Base-by-base conservation (phyloP, 164 flowering plant species). In the Chloranthus sessilifolius region DNA sequence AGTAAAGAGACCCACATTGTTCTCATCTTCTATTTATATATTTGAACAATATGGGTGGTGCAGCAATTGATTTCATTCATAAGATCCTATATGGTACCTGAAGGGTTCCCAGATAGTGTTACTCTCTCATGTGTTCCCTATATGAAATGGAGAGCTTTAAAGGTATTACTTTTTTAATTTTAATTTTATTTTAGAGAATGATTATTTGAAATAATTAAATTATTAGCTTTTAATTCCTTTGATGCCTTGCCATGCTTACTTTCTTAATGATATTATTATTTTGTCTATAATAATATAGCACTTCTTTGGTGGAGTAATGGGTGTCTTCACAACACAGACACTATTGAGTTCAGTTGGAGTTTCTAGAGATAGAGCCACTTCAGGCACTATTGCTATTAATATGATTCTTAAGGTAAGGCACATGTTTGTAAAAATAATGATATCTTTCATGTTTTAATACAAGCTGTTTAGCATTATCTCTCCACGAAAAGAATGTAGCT, bases 291-390 rank as follows among this genome's bases (percentile, higher is more conserved):
- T 77, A n/a, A n/a, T n/a, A 52, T 46, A 88, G 99, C 88, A 94
- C 65, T 94, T 94, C 74, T 94, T 94, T 71, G 99, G 99, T 43
- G 99, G 99, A 63, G 96, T 96, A 27, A 94, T 94, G 89, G 90
- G 97, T 38, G 99, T 94, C 47, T 89, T 94, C 66, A 94, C 99
- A 1, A 94, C 95, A 28, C 95, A 80, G 55, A 70, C 99, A n/a
- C 76, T 94, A 44, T 61, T 94, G 63, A 77, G 38, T 61, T 89
- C 99, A 12, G 89, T 94, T 71, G 99, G 99, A 40, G 73, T 82
- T 43, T 81, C 96, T 23, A 69, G 72, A 70, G 74, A 69, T 63
- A 62, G 40, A 49, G 69, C 86, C 10, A 54, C 81, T 39, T 74
- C 95, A 34, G 97, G 95, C 19, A 97, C 99, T 55, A 86, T 94